phyloP scores from a whole-genome alignment of 805 yeast species.

The Naumovozyma dairenensis region DNA sequence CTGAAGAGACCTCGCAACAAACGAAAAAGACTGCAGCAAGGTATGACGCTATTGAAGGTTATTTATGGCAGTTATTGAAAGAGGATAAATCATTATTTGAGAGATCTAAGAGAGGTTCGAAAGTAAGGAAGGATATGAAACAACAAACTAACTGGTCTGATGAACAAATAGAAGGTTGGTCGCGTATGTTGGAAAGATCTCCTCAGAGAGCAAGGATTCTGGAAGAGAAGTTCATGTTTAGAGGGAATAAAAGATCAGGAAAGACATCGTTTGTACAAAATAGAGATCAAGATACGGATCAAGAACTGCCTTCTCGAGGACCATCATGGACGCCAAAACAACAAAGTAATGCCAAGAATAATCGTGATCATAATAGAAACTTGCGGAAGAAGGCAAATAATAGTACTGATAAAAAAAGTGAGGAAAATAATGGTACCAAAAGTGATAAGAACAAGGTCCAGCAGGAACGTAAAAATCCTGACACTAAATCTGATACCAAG shows the following conservation, averaged over 20 bases:
- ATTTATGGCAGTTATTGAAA: slow-evolving; percentile 47
- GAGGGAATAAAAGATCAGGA: slow-evolving; percentile 30
- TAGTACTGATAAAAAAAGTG: slow-evolving; percentile 1
- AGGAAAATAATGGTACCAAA: no score
- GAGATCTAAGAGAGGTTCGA: slow-evolving; percentile 41
- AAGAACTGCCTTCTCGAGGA: no score
- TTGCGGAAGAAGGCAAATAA: no score
- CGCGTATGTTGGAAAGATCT: slow-evolving; percentile 56
- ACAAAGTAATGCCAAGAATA: no score
- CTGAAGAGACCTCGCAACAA: slow-evolving; percentile 8
- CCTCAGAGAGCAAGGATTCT: slow-evolving; percentile 52
- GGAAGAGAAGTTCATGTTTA: slow-evolving; percentile 51
- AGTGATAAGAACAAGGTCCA: slow-evolving; percentile 6
- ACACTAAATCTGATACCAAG: background rate
- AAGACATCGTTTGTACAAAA: slow-evolving; percentile 27
- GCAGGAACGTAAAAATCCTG: slow-evolving; percentile 31
- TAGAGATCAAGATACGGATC: slow-evolving; percentile 7
- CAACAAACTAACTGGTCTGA: slow-evolving; percentile 61
- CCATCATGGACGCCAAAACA: no score
- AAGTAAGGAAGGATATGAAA: slow-evolving; percentile 42
- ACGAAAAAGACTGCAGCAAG: slow-evolving; percentile 10
- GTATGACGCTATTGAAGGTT: slow-evolving; percentile 41
- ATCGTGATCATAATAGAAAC: background rate
- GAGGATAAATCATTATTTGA: slow-evolving; percentile 41
- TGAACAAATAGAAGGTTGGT: slow-evolving; percentile 94